Conservation (phyloP, 345 rosid species). For the Sisymbrium altissimum region DNA sequence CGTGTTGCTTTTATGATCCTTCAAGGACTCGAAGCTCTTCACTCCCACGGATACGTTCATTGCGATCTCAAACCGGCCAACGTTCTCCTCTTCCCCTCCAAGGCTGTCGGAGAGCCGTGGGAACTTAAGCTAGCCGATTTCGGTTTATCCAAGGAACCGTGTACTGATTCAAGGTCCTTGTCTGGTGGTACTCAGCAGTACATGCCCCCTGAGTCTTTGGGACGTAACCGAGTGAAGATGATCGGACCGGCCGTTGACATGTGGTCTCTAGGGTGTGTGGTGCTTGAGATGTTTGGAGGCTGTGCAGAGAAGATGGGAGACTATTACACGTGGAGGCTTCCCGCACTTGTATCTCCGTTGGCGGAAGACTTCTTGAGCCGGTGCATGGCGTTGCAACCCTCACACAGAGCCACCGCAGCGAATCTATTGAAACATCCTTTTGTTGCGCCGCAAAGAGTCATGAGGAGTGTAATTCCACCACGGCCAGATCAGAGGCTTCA, state of each 20-base stretch:
- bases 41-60: constrained; percentile 7
- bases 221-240: not conserved
- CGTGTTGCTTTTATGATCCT: not conserved
- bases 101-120: not conserved
- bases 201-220: not conserved
- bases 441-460: not conserved
- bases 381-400: not conserved
- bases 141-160: constrained; percentile 13
- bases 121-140: constrained; percentile 17
- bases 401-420: not conserved
- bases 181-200: not conserved
- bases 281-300: constrained; percentile 22
- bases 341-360: not conserved
- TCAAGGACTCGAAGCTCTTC: constrained; percentile 15
- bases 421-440: constrained; percentile 14
- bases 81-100: constrained; percentile 3
- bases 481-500: not conserved
- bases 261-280: constrained; percentile 21
- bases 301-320: not conserved
- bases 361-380: constrained; percentile 1
- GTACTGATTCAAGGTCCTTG: not conserved
- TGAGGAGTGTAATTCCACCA: not conserved
- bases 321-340: not conserved
- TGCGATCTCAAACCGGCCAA: constrained; percentile 14
- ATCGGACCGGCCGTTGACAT: constrained; percentile 1